phyloP scores from a whole-genome alignment of 2,329 filamentous ascomycete species.

The Mollisiaceae sp. region DNA sequence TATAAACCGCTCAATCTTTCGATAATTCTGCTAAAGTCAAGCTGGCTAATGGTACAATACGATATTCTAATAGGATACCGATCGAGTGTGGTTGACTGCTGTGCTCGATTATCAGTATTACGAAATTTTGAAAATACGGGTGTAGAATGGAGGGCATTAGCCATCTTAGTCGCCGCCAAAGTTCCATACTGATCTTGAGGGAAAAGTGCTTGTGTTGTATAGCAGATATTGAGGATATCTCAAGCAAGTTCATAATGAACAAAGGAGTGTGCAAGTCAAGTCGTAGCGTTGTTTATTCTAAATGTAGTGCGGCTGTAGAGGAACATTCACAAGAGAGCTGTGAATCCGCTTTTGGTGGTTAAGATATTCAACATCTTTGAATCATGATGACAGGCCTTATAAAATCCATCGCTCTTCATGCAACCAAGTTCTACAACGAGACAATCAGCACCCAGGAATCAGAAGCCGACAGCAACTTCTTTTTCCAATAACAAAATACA shows the following conservation, averaged over 20 bases:
- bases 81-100: constrained; percentile 42
- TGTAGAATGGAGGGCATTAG: constrained; percentile 28
- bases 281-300: too few species aligned
- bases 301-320: too few species aligned
- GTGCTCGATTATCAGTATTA: constrained; percentile 38
- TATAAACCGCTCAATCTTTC: constrained; percentile 40
- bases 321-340: too few species aligned
- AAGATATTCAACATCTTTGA: too few species aligned
- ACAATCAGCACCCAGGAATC: too few species aligned
- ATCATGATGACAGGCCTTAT: too few species aligned
- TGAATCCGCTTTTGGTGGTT: too few species aligned
- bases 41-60: constrained; percentile 34
- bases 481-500: too few species aligned
- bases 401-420: too few species aligned
- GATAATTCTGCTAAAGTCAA: constrained; percentile 34
- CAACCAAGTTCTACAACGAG: too few species aligned
- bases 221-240: background rate
- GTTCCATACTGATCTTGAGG: constrained; percentile 27
- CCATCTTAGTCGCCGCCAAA: constrained; percentile 33
- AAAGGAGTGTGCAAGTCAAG: too few species aligned
- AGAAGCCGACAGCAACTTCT: too few species aligned
- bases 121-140: constrained; percentile 38
- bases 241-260: background rate
- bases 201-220: background rate
- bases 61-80: constrained; percentile 38